phyloP scores from a whole-genome alignment of 2,329 filamentous ascomycete genomes.

The Hymenoscyphus salicellus region DNA sequence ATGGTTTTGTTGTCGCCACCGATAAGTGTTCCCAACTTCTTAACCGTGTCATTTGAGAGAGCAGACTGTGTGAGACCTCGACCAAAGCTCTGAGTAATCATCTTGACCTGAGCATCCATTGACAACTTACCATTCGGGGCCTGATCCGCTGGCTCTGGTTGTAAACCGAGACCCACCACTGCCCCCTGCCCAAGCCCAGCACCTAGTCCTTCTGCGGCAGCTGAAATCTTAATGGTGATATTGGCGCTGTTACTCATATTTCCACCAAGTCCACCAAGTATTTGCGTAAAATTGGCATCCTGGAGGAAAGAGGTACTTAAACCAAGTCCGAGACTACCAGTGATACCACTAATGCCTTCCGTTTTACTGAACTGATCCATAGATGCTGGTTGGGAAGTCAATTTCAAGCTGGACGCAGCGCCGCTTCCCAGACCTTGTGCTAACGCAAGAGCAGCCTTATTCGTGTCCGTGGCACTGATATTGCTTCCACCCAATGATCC shows the following conservation, averaged over 20 bases:
- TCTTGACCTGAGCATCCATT: background rate
- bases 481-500: no score
- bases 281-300: background rate
- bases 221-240: background rate
- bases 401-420: background rate
- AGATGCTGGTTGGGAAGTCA: background rate
- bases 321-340: slow-evolving; percentile 4
- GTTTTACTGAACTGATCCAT: background rate
- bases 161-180: slow-evolving; percentile 22
- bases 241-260: background rate
- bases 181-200: slow-evolving; percentile 22
- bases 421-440: slow-evolving; percentile 7
- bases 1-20: slow-evolving; percentile 11
- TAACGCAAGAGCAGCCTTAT: background rate
- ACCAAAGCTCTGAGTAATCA: slow-evolving; percentile 30
- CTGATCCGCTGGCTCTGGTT: slow-evolving; percentile 4
- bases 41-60: slow-evolving; percentile 36
- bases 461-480: no score
- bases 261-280: background rate
- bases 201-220: slow-evolving; percentile 12
- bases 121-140: background rate
- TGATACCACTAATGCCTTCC: slow-evolving; percentile 4
- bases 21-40: slow-evolving; percentile 26
- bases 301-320: slow-evolving; percentile 3
- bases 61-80: slow-evolving; percentile 35